Conservation (phyloP, 2,329 filamentous ascomycete genomes). For the Fonsecaea pugnacius region DNA sequence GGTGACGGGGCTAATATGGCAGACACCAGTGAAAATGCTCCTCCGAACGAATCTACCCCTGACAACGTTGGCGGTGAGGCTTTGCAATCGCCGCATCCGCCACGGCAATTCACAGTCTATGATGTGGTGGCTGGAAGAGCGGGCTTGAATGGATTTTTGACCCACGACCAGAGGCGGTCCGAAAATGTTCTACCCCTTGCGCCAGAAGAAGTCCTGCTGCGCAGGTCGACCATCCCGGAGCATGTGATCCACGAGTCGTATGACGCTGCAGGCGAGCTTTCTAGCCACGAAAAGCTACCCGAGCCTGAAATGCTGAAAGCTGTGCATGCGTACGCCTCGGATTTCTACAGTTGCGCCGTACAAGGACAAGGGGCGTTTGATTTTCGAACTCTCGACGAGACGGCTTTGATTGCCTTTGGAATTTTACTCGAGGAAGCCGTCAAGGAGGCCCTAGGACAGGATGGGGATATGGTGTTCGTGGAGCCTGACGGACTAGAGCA, state of each 20-base stretch:
- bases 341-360: slow-evolving; percentile 55
- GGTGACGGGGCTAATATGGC: slow-evolving; percentile 1
- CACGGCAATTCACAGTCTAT: slow-evolving; percentile 48
- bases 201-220: slow-evolving; percentile 65
- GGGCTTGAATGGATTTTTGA: slow-evolving; percentile 45
- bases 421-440: slow-evolving; percentile 65
- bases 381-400: slow-evolving; percentile 64
- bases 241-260: slow-evolving; percentile 59
- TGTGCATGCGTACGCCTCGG: slow-evolving; percentile 61
- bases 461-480: slow-evolving; percentile 62
- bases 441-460: slow-evolving; percentile 57
- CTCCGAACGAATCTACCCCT: not conserved
- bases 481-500: slow-evolving; percentile 49
- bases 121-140: slow-evolving; percentile 64
- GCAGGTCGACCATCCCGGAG: slow-evolving; percentile 53
- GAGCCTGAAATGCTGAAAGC: slow-evolving; percentile 61
- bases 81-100: slow-evolving; percentile 42
- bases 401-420: slow-evolving; percentile 64
- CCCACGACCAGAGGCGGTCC: slow-evolving; percentile 26
- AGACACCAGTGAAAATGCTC: not conserved
- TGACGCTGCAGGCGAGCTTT: slow-evolving; percentile 45
- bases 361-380: slow-evolving; percentile 44
- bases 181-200: slow-evolving; percentile 46
- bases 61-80: slow-evolving; percentile 44
- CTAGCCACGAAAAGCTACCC: slow-evolving; percentile 53